Base-by-base conservation (phyloP, 176 grass and related monocot species). In the Elymus sibiricus region DNA sequence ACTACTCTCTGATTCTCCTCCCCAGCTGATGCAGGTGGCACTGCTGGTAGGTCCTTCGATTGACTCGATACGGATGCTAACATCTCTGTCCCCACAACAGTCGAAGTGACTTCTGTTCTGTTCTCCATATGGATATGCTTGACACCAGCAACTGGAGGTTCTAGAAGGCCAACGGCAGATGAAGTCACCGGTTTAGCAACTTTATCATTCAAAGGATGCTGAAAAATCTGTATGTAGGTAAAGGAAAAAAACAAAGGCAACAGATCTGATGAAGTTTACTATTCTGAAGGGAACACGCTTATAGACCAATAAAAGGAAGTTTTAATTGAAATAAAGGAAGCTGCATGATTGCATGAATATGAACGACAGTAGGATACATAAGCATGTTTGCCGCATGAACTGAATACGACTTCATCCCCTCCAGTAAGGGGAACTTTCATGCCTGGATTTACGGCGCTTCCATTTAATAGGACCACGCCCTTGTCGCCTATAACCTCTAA, bases 391-490 rank as follows among this genome's bases (percentile, higher is more conserved):
- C 92, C 87, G 15, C 85, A 91, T 56, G 90, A 84, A 88, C 77
- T 89, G 78, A 99, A 99, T 79, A 99, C 64, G 7, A 99, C 61
- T 76, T 99, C 97, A 88, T 99, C 97, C 25, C 97, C 97, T 90
- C 97, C 97, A 75, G 60, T 91, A 44, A 99, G 90, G 70, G 85
- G 13, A 90, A 91, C 83, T 81, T 91, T 92, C 21, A 83, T 80
- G 60, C 88, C 93, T 78, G 49, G 37, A 58, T 26, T 77, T 51
- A 94, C 64, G 62, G 83, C 12, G 77, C 79, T 97, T 88, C 94
- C 94, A 24, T 99, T 99, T 80, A 99, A 84, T 78, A 91, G 90
- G 46, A 96, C 97, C 44, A 81, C 24, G 21, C 90, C 94, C 82
- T 96, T 99, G 87, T 90, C 94, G 46, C 97, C 97, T 84, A 89